A percentile compares a stretch with the other conserved stretches of the same genome.
Evolutionary conservation across 1,284 basidiomycete genomes (phyloP).

Genomic region (Leccinum solheimii): DNA sequence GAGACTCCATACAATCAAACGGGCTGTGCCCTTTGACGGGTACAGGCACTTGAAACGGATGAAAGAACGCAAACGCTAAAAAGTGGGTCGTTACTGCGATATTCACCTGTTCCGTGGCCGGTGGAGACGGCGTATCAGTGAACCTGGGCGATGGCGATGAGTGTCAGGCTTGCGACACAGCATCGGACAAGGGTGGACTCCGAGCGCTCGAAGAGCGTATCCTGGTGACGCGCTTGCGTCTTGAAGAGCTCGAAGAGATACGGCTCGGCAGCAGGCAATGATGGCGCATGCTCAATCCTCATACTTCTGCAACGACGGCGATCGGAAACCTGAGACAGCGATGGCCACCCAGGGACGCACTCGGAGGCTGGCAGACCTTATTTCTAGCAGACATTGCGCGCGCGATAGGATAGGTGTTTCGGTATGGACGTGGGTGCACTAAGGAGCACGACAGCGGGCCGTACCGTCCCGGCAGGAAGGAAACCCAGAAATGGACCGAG

Average conservation of each 20-base stretch:
- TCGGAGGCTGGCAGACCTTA: slow-evolving; percentile 2
- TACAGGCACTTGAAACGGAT: slow-evolving; percentile 5
- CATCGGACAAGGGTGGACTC: slow-evolving; percentile 1
- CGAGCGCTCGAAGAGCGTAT: slow-evolving; percentile 27
- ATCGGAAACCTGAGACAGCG: background rate
- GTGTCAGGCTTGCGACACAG: background rate
- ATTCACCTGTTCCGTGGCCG: slow-evolving; percentile 24
- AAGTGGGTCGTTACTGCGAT: slow-evolving; percentile 33
- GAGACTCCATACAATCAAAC: slow-evolving; percentile 4
- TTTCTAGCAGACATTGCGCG: slow-evolving; percentile 14
- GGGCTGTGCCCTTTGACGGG: background rate
- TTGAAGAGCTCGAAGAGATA: slow-evolving; percentile 30
- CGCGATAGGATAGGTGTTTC: slow-evolving; percentile 21
- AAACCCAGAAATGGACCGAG: background rate
- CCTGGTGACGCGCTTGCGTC: slow-evolving; percentile 24
- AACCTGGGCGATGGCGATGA: background rate
- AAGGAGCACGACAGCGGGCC: background rate
- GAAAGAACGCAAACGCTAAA: slow-evolving; percentile 9
- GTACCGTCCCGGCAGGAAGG: slow-evolving; percentile 1
- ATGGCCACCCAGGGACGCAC: background rate
- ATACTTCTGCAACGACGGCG: slow-evolving; percentile 1
- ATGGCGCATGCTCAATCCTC: background rate
- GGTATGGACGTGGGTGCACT: slow-evolving; percentile 8
- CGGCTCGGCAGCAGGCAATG: slow-evolving; percentile 8
- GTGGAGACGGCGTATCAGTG: background rate